Evolutionary conservation across 2,329 filamentous ascomycete species (phyloP).

Genomic region (Exophiala lecanii-corni): DNA sequence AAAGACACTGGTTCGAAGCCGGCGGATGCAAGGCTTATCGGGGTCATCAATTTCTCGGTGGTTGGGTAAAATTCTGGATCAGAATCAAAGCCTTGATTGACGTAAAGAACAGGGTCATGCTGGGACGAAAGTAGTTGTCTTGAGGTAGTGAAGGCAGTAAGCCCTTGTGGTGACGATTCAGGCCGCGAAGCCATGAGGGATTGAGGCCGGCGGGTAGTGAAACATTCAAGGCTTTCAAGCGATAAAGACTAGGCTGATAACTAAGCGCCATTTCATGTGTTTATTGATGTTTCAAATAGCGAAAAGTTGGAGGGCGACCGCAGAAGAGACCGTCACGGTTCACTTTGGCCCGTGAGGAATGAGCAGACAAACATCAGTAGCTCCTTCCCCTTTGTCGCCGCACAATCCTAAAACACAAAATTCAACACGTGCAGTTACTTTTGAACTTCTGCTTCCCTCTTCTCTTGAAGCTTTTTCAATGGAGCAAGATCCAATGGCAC

Average conservation of each 20-base stretch:
- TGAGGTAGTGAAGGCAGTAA: too few species aligned
- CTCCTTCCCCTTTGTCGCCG: background rate
- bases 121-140: background rate
- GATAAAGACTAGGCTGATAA: too few species aligned
- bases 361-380: background rate
- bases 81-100: background rate
- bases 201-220: too few species aligned
- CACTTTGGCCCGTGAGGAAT: too few species aligned
- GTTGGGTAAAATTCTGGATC: background rate
- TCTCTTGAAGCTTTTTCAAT: conserved; percentile 29
- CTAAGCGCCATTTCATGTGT: too few species aligned
- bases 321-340: too few species aligned
- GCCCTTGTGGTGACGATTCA: too few species aligned
- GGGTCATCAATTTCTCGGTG: background rate
- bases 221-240: too few species aligned
- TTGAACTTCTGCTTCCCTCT: conserved; percentile 6
- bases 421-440: background rate
- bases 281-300: too few species aligned
- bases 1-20: background rate
- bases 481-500: conserved; percentile 40
- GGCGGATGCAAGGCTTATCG: background rate
- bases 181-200: too few species aligned
- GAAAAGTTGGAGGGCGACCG: too few species aligned
- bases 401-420: background rate
- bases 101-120: background rate